Evolutionary conservation across 176 grass and related monocot genomes (phyloP).

Genomic region (Carex myosuroides): DNA sequence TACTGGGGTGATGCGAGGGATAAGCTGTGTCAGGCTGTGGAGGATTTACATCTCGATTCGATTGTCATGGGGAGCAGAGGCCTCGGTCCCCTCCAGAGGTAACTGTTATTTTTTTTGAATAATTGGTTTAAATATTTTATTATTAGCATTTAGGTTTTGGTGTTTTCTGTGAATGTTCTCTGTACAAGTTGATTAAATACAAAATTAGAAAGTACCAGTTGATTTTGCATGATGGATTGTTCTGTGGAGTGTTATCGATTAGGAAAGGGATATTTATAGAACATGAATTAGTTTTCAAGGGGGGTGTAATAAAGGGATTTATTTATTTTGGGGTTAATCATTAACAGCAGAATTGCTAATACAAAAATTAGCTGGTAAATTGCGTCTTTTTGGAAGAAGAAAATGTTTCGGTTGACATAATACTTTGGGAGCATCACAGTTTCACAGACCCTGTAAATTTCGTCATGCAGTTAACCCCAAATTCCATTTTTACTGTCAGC

Average conservation of each 20-base stretch:
- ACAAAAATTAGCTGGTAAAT: background rate
- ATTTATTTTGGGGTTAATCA: background rate
- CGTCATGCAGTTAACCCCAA: background rate
- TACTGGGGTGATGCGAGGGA: slow-evolving; percentile 97
- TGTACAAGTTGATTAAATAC: background rate
- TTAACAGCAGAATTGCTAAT: background rate
- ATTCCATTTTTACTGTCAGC: background rate
- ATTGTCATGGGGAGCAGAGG: slow-evolving; percentile 86
- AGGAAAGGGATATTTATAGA: background rate
- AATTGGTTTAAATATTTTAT: background rate
- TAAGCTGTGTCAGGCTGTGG: slow-evolving; percentile 64
- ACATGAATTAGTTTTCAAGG: no score
- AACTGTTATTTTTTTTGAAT: background rate
- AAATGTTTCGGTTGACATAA: background rate
- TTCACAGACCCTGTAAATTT: background rate
- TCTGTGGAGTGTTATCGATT: background rate
- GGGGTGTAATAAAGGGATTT: background rate
- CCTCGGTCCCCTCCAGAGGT: slow-evolving; percentile 76
- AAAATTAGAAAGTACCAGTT: background rate
- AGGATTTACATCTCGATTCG: slow-evolving; percentile 56
- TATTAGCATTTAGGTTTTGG: background rate
- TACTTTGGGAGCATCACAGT: background rate
- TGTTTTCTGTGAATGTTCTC: background rate
- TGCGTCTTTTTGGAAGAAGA: background rate
- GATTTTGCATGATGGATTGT: background rate